Conservation (phyloP, 108 stramenopile species). For the Conticribra weissflogii region DNA sequence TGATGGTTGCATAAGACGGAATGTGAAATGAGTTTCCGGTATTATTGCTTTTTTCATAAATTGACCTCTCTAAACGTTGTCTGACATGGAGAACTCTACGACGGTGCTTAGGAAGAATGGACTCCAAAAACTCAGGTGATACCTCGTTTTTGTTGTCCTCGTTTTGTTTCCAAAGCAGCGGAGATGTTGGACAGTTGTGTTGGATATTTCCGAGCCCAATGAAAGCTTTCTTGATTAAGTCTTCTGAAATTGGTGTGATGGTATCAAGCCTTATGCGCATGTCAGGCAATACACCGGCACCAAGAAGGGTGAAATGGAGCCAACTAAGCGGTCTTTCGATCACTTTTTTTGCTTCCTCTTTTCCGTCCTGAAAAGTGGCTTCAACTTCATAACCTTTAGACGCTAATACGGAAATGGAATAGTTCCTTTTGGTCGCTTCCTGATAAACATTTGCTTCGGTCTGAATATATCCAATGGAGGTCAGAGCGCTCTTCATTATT, state of each 20-base stretch:
- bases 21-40: background rate
- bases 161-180: background rate
- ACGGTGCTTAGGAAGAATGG: background rate
- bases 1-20: background rate
- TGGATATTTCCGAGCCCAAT: background rate
- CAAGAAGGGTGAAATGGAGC: background rate
- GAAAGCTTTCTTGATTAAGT: background rate
- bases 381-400: background rate
- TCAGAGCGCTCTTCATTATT: background rate
- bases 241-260: background rate
- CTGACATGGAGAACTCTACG: background rate
- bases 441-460: background rate
- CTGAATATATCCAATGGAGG: background rate
- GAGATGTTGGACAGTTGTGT: background rate
- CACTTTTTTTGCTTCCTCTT: background rate
- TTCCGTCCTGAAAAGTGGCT: background rate
- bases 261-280: background rate
- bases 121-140: background rate
- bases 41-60: background rate
- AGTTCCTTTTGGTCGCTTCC: background rate
- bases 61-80: background rate
- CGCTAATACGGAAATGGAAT: background rate
- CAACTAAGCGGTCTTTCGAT: background rate
- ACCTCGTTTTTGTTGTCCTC: background rate
- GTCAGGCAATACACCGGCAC: background rate